Base-by-base conservation (phyloP, 495 filamentous ascomycete species). In the Penicillium goetzii region DNA sequence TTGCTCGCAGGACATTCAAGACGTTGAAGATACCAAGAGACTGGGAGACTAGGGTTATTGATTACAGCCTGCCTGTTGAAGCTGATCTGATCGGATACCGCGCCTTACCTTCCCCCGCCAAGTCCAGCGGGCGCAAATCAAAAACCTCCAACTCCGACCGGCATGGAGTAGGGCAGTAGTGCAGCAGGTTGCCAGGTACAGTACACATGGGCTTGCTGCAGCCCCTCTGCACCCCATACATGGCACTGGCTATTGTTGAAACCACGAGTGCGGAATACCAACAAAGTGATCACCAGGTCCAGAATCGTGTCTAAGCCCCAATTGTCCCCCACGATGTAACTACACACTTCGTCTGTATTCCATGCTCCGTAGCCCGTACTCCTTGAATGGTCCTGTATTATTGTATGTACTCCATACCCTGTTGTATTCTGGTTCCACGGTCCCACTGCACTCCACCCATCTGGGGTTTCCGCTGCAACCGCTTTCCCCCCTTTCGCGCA, bases 401-500 rank as follows among this genome's bases (percentile, higher is more conserved):
- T 51, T 26, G 9, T 53, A 17, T 12, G 36, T 40, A 40, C 10
- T 2, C 10, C 12, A 10, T 36, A 36, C 30, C 33, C 33, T 9
- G 33, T 34, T 34, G 36, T 40, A 14, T 40, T 53, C 30, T 53
- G 50, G 67, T 69, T 68, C 58, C 67, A 70, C 63, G 40, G 68
- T 65, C 68, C 68, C 70, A 69, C 69, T 45, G 49, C 58, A 63
- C 61, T 72, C 65, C 68, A 74, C 58, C 60, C 64, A 64, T 74
- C 72, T 74, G 68, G 73, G 71, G 74, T 67, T 76, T 70, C 71
- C 74, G 74, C 74, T 74, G 70, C 69, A 77, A 75, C 75, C 76
- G 76, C 76, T 66, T 58, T 43, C 36, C 47, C 57, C 62, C 52
- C 67, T 63, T 67, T 76, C 71, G 69, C 76, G 76, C 61, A 75